Conservation (phyloP, 345 rosid species). For the Brassica carinata region DNA sequence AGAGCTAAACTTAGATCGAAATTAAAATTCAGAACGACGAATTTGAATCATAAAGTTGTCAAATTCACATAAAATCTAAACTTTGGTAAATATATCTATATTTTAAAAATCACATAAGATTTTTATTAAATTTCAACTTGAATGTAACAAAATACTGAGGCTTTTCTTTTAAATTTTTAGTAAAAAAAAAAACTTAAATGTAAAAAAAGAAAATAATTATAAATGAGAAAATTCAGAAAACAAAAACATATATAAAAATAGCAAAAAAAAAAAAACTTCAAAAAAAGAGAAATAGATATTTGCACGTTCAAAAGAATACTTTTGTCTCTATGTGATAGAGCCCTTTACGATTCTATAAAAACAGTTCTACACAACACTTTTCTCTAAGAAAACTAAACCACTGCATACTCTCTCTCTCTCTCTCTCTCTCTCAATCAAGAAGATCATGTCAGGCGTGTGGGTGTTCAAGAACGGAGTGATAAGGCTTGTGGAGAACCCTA, state of each 20-base stretch:
- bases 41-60: background rate
- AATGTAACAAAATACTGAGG: no score
- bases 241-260: background rate
- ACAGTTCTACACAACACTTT: conserved; percentile 16
- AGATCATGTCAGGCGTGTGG: conserved; percentile 78
- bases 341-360: conserved; percentile 29
- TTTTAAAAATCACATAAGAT: background rate
- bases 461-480: conserved; percentile 62
- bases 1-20: background rate
- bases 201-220: no score
- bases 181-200: background rate
- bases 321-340: conserved; percentile 14
- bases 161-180: no score
- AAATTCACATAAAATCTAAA: background rate
- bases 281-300: background rate
- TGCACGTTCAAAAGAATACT: conserved; percentile 1
- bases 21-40: background rate
- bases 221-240: background rate
- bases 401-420: background rate
- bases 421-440: background rate
- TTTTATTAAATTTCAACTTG: no score
- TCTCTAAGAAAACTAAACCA: conserved; percentile 1
- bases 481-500: conserved; percentile 62
- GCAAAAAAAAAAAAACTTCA: background rate
- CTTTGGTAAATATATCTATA: background rate